Evolutionary conservation across 2,329 filamentous ascomycete species (phyloP), one percentile per base, ranked within the genome.

Genomic region (Nemania sp.): DNA sequence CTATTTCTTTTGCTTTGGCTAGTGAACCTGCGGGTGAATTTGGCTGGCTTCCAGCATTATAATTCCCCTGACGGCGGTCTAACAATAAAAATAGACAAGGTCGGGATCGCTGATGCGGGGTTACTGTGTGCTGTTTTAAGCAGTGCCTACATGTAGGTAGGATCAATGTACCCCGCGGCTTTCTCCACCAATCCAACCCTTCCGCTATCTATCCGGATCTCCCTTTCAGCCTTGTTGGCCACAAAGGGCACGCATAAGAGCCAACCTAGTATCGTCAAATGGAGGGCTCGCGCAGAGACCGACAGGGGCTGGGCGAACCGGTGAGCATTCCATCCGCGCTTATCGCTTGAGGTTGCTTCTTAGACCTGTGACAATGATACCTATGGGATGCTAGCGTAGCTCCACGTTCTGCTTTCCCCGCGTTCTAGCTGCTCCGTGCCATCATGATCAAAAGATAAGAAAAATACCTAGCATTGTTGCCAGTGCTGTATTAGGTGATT

Each of bases 81-180:
- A 40, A 15, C 19, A 4, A 4, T 22, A 30, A 39, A 6, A 30
- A 31, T 11, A 31, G 22, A 41, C 37, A 22, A 41, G 11, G 17
- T 26, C 37, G 37, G 37, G 9, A 20, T 20, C 7, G 20, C 20
- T 47, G 15, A 22, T 50, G 53, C 48, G 53, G 53, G 53, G 52
- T 47, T 30, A 5, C 9, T 33, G 26, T 49, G 24, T 30, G 23
- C 22, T 42, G 22, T 34, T 23, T 5, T 23, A 33, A 34, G 40
- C 19, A 30, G 12, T 15, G 44, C 26, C 11, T 20, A 17, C 37
- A 22, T 17, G 34, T 37, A 37, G 14, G 28, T 31, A n/a, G n/a
- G n/a, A n/a, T n/a, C n/a, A 19, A 45, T 49, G 54, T 56, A 56
- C 54, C 54, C 54, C 54, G 54, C 54, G 54, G 40, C 23, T 36